Base-by-base conservation (phyloP, 345 rosid species). In the Clarkia xantiana region DNA sequence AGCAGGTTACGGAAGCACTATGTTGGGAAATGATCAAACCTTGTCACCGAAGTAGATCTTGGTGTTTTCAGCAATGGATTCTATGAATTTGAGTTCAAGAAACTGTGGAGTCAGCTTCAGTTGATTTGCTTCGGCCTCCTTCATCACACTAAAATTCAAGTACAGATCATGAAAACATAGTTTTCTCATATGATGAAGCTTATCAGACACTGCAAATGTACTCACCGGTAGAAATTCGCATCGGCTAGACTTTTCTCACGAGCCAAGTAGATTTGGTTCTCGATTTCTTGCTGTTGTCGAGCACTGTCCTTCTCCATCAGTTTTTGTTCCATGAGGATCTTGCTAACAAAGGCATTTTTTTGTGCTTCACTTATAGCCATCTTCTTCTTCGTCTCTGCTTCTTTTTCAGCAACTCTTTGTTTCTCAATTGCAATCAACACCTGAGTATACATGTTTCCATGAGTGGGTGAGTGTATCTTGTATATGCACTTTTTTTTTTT, bases 341-440 rank as follows among this genome's bases (percentile, higher is more conserved):
- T 82, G 73, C 97, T 80, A 11, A 80, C 94, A 45, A 72, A 75
- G 54, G 95, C 83, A 41, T 75, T 72, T 67, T 85, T 85, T 71
- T 90, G 86, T 14, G 97, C 97, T 71, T 80, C 95, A 65, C 95
- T 85, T 47, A 85, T 74, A 41, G 94, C 94, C 82, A 85, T 80
- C 72, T 80, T 90, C 62, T 82, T 85, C 22, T 22, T 53, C 18
- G 94, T 85, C 79, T 89, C 95, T 49, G 94, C 80, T 62, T 85
- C 95, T 77, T 80, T 89, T 80, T 89, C 90, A 58, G 68, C 80
- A 25, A 89, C 94, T 62, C 68, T 85, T 66, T 89, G 95, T 51
- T 60, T 76, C 75, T 89, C 95, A 29, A 82, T 63, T 20, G 88
- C 78, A 63, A 82, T 85, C 65, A 90, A 72, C 66, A 83, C 94